Conservation (phyloP, 805 yeast species). For the Wickerhamiella cacticola region DNA sequence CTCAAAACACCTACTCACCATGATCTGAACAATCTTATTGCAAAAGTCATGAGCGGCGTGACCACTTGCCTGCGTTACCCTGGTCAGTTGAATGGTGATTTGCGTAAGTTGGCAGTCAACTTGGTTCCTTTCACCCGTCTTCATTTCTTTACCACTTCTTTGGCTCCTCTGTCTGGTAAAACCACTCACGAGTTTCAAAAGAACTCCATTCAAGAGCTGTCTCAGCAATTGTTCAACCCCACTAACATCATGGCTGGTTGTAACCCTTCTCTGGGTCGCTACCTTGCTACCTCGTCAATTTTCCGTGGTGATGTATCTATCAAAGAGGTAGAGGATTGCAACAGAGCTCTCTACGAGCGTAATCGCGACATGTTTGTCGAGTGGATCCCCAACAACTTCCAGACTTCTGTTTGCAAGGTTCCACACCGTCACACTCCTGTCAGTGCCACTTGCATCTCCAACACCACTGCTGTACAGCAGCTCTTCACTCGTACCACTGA, state of each 20-base stretch:
- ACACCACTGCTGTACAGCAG: conserved; percentile 87
- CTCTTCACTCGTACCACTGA: conserved; percentile 79
- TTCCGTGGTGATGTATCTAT: conserved; percentile 88
- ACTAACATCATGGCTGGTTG: conserved; percentile 94
- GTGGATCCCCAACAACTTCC: conserved; percentile 94
- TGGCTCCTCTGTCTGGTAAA: conserved; percentile 78
- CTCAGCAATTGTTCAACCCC: conserved; percentile 87
- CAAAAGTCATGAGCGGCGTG: conserved; percentile 90
- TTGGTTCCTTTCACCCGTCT: conserved; percentile 91
- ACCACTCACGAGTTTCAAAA: conserved; percentile 75
- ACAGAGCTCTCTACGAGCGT: conserved; percentile 71
- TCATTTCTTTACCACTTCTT: conserved; percentile 92
- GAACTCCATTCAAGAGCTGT: conserved; percentile 77
- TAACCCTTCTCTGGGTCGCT: conserved; percentile 82
- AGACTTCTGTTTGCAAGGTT: conserved; percentile 84
- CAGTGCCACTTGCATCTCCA: conserved; percentile 88
- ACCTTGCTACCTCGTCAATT: conserved; percentile 85
- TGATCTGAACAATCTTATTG: conserved; percentile 71
- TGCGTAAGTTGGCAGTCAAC: conserved; percentile 87
- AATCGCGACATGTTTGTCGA: conserved; percentile 78
- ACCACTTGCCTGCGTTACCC: conserved; percentile 91
- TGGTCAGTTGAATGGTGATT: conserved; percentile 86
- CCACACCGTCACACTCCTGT: conserved; percentile 77
- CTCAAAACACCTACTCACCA: conserved; percentile 64
- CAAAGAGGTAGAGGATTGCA: conserved; percentile 90